Conservation (phyloP, 108 stramenopile species). For the Cyclotella sp. region DNA sequence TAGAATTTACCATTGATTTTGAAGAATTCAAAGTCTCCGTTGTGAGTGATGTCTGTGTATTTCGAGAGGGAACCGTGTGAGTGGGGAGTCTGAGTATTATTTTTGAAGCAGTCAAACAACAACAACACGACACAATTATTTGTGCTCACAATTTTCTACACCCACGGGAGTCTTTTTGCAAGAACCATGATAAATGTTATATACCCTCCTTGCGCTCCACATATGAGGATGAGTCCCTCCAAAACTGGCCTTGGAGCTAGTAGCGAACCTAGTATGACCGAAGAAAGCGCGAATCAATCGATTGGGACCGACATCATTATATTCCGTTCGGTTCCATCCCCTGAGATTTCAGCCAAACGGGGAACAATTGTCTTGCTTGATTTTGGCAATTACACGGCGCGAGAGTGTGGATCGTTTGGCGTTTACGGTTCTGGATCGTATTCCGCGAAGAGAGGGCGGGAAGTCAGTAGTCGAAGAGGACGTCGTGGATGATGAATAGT, state of each 20-base stretch:
- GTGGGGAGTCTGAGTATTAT: too few species aligned
- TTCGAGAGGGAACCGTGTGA: too few species aligned
- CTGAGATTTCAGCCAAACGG: constrained; percentile 22
- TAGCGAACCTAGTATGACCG: constrained; percentile 87
- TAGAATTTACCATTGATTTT: constrained; percentile 64
- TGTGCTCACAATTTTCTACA: constrained; percentile 16
- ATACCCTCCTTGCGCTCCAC: constrained; percentile 60
- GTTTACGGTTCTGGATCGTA: constrained; percentile 80
- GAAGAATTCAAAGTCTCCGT: constrained; percentile 90
- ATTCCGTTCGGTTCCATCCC: constrained; percentile 39
- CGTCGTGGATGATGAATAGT: constrained; percentile 21
- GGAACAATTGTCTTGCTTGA: constrained; percentile 49
- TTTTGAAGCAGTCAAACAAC: too few species aligned
- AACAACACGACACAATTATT: too few species aligned
- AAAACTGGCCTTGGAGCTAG: constrained; percentile 69
- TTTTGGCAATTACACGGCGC: constrained; percentile 52
- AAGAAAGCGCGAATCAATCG: constrained; percentile 53
- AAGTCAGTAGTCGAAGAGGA: too few species aligned
- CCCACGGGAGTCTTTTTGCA: not conserved
- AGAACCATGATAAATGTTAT: constrained; percentile 17
- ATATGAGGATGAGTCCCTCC: constrained; percentile 85
- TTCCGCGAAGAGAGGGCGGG: constrained; percentile 37
- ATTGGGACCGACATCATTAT: constrained; percentile 11
- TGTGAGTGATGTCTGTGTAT: constrained; percentile 81
- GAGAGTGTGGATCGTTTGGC: constrained; percentile 78